Base-by-base conservation (phyloP, 164 flowering plant genomes). In the Vitis rupestris region DNA sequence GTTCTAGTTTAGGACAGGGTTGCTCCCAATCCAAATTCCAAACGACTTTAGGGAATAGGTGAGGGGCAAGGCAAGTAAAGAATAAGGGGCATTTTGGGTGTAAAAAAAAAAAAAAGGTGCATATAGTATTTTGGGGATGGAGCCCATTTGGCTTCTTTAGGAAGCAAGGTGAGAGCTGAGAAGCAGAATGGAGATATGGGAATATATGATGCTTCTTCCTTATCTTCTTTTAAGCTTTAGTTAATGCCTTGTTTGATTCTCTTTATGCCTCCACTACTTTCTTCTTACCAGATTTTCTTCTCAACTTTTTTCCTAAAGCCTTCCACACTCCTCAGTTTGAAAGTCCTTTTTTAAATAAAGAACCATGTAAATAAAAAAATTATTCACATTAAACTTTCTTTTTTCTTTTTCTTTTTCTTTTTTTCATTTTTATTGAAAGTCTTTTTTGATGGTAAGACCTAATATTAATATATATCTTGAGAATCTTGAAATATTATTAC, bases 1-100 rank as follows among this genome's bases (percentile, higher is more conserved):
- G n/a, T 3, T 16, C 2, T 5, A n/a, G 9, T 16, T 57, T 57
- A 10, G 59, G 59, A 57, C 19, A 53, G 56, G 7, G n/a, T 53
- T 53, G n/a, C 16, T 53, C n/a, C 56, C n/a, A 6, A 13, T 53
- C 8, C 8, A 37, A 37, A 37, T 37, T 13, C 56, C 56, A 53
- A 53, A 53, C 56, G 10, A 53, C 15, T n/a, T 13, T 53, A 53
- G 17, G 56, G 6, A 12, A 53, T 6, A 53, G 15, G 14, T 23
- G 14, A 59, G 37, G 50, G n/a, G 1, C 75, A 79, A 73, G 82
- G 77, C 75, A 79, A 79, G 82, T 50, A 73, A 79, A 68, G 82
- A 70, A 79, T 63, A 59, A 65, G 11, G 19, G 69, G 59, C 60
- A 55, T 53, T 64, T 65, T 54, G 66, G 80, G 66, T 69, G 73